Base-by-base conservation (phyloP, 78 protist genomes). In the Dictyostelium brefeldianum region DNA sequence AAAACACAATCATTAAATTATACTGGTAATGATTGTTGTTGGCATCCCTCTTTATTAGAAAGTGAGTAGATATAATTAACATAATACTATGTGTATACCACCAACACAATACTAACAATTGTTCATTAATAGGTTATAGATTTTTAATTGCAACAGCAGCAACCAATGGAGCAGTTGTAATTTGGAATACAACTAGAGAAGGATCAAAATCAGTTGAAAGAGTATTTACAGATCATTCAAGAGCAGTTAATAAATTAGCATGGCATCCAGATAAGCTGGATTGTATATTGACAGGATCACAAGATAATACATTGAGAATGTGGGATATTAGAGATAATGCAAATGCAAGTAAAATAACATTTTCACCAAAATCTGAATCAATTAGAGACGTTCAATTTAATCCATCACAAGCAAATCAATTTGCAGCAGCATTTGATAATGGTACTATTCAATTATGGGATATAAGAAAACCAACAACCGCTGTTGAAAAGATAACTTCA, bases 381-480 rank as follows among this genome's bases (percentile, higher is more conserved):
- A 89, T 96, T 51, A 80, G 96, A 56, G 97, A 96, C 77, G 96
- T 96, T 18, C 90, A 92, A 50, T 96, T 96, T 84, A 77, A 80
- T 82, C 91, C 91, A 9, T 82, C 64, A 17, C 31, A 47, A 36
- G 1, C 71, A 57, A 89, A 67, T 4, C 90, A 57, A 27, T 96
- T 96, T 74, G 97, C 92, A 9, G 94, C 95, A 36, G 97, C 96
- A 27, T 89, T 96, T 57, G 97, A 96, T 51, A 92, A 96, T 83
- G 97, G 97, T 29, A 84, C 91, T 12, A 84, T 95, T 5, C 96
- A 95, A 46, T 62, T 95, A 25, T 91, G 97, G 97, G 97, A 95
- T 77, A 81, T 90, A 0, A 80, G 97, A 47, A 95, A 89, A 48
- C 64, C 83, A 53, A 90, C 85, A 3, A 18, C 4, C 3, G 81